These are phyloP conservation scores for Rhododendron ovatum DNA, from an alignment of 148 eudicot species.

Conservation along the genomic window DNA sequence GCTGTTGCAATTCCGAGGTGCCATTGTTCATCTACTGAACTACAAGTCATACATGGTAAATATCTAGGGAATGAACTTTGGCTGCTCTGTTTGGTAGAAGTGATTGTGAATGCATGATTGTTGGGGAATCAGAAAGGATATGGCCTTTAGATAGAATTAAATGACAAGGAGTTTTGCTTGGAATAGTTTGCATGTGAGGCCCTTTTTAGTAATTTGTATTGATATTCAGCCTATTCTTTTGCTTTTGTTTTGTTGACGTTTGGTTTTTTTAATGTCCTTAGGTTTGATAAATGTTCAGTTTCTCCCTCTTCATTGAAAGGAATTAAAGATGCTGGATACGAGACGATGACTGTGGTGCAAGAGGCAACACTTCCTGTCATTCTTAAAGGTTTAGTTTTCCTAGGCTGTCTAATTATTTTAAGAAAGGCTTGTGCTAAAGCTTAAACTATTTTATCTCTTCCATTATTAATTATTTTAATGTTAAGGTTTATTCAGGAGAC, in stretches of 20 bases:
- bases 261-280: slow-evolving; percentile 21
- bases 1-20: neutral
- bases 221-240: neutral
- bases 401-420: neutral
- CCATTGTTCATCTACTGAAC: neutral
- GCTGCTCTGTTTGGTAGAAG: neutral
- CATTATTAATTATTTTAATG: neutral
- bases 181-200: neutral
- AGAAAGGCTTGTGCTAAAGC: neutral
- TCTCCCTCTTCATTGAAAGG: slow-evolving; percentile 77
- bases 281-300: slow-evolving; percentile 91
- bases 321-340: slow-evolving; percentile 86
- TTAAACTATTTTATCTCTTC: neutral
- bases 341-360: slow-evolving; percentile 93
- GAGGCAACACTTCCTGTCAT: slow-evolving; percentile 94
- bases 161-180: neutral
- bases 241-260: neutral
- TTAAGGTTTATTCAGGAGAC: neutral
- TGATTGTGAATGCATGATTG: neutral
- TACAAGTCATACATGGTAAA: neutral
- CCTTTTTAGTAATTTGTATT: neutral
- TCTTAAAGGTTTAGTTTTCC: slow-evolving; percentile 54
- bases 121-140: neutral
- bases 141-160: neutral
- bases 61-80: neutral